Base-by-base conservation (phyloP, 169 alveolate genomes). In the Plasmodium falciparum region DNA sequence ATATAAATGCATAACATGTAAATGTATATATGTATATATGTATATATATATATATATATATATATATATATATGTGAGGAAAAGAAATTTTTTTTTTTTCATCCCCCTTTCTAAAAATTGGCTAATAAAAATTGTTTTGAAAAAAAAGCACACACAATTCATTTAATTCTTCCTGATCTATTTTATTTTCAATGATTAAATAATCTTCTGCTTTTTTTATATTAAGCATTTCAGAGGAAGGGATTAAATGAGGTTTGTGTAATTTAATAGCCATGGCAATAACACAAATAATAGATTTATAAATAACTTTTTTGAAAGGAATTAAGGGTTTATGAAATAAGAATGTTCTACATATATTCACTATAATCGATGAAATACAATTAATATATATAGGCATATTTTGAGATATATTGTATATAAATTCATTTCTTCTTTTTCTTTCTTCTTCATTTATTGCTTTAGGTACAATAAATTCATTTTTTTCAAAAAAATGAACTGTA, bases 301-400 rank as follows among this genome's bases (percentile, higher is more conserved):
- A 86, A n/a, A 86, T 33, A 12, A 59, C 7, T 71, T 86, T 86
- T 72, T 72, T 70, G 29, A 72, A 86, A 59, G 92, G 92, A 6
- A 86, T 45, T 12, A 86, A 43, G 1, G 92, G 92, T 52, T 63
- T 86, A 52, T 66, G 61, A 70, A 66, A 86, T 22, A 54, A 72
- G 63, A 86, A 86, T 1, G 92, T 86, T 59, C 74, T 33, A 52
- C 86, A 72, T 3, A 67, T 50, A 61, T 86, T 43, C 26, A 86
- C 24, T 52, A 86, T 50, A n/a, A 54, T 67, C 15, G 92, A 50
- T 9, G 92, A 72, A 22, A 86, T 71, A 7, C 50, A 39, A 56
- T 70, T 45, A 33, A 86, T 52, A 20, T 26, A 61, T 86, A 6
- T 5, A 2, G 92, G 92, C 45, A 86, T 86, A 67, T 86, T 12